A percentile compares a stretch with the other conserved stretches of the same genome.
Conservation (phyloP, 1,284 basidiomycete genomes). For the Wallemia hederae region DNA sequence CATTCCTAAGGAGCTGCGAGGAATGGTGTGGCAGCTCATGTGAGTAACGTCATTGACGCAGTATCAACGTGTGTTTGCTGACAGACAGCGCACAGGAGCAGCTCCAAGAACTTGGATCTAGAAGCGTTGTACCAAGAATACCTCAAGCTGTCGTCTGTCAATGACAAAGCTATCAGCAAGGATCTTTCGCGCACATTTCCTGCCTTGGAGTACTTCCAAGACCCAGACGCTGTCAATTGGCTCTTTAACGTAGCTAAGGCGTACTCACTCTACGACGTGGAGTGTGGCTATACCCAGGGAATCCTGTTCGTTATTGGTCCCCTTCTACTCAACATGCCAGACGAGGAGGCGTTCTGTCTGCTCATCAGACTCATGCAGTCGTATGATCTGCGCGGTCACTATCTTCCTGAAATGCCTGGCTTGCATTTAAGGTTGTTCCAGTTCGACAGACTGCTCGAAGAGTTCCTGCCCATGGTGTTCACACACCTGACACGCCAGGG, state of each 20-base stretch:
- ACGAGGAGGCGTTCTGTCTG: constrained; percentile 88
- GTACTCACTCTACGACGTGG: constrained; percentile 79
- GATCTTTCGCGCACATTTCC: constrained; percentile 90
- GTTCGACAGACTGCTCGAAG: constrained; percentile 84
- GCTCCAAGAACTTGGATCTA: constrained; percentile 61
- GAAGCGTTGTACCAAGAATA: constrained; percentile 60
- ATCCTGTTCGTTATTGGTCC: constrained; percentile 85
- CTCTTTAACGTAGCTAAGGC: constrained; percentile 93
- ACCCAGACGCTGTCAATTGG: constrained; percentile 36
- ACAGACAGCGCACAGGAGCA: constrained; percentile 25
- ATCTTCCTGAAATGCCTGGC: constrained; percentile 91
- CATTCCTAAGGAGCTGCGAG: constrained; percentile 55
- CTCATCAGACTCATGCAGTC: constrained; percentile 93
- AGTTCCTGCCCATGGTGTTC: constrained; percentile 64
- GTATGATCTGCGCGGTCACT: constrained; percentile 84
- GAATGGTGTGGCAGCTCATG: constrained; percentile 98
- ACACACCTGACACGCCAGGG: constrained; percentile 75
- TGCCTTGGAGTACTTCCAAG: constrained; percentile 78
- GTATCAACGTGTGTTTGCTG: constrained; percentile 2
- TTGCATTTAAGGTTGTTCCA: constrained; percentile 61
- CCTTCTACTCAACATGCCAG: constrained; percentile 80
- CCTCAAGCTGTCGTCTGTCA: constrained; percentile 50
- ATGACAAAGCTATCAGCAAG: constrained; percentile 77
- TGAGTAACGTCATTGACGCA: constrained; percentile 16
- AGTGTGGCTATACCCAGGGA: constrained; percentile 93